Base-by-base conservation (phyloP, 768 basidiomycete species). In the Leucosporidium scottii region DNA sequence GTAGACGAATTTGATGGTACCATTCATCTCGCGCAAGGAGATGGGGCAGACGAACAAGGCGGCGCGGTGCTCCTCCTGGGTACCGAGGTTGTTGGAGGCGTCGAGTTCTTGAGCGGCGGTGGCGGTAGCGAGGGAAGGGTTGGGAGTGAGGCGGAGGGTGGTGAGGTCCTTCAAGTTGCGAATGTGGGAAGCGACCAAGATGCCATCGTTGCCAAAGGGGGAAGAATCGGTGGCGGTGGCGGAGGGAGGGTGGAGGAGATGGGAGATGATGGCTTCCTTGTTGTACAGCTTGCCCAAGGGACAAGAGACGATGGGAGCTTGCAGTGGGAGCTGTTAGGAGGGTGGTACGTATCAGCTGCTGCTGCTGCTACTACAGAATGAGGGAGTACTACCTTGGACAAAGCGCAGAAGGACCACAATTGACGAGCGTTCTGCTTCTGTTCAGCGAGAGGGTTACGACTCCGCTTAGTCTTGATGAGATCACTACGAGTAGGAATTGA, bases 211-310 rank as follows among this genome's bases (percentile, higher is more conserved):
- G 51, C 75, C 75, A 61, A 73, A 74, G 21, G 75, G 72, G 20
- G 71, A 44, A 15, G 10, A 12, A n/a, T n/a, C n/a, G n/a, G n/a
- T n/a, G 10, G 8, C 39, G 13, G 67, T 47, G 9, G 93, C 91
- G 3, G 86, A 82, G 5, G 84, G 80, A 73, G 85, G 86, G 77
- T 94, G 89, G 21, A 98, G 80, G 39, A 97, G 82, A 78, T 87
- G 94, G 77, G 96, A 91, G 50, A 99, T 84, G 31, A 99, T 81
- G 1, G 93, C 85, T 74, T 94, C 94, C 76, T 94, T 96, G 79
- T 97, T 99, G 77, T 97, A 98, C 0, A 99, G 81, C 78, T 93
- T 94, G 17, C 96, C 96, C 0, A 97, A 82, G 0, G 86, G 86
- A 79, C 92, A 94, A 0, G 93, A 87, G 0, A 97, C 96, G 8